Conservation (phyloP, 306 rosid genomes). For the Cicer judaicum region DNA sequence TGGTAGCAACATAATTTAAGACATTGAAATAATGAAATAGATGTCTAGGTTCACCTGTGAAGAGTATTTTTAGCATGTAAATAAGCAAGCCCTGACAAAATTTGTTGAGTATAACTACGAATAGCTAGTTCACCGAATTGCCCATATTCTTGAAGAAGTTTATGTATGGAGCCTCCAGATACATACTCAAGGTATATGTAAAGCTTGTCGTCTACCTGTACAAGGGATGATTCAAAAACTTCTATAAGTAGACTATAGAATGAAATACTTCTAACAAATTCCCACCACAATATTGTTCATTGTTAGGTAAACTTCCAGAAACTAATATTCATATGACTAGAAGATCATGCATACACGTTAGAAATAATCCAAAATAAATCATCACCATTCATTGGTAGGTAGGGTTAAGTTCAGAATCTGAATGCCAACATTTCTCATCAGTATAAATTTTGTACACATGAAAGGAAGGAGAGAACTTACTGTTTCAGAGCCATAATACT, state of each 20-base stretch:
- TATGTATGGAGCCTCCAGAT: conserved; percentile 96
- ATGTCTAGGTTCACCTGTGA: conserved; percentile 72
- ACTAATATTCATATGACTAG: conserved; percentile 29
- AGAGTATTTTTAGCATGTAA: conserved; percentile 89
- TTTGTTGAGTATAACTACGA: conserved; percentile 93
- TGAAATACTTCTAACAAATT: conserved; percentile 16
- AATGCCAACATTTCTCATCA: conserved; percentile 21
- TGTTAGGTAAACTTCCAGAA: conserved; percentile 36
- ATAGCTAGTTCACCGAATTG: conserved; percentile 84
- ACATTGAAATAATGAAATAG: conserved; percentile 42
- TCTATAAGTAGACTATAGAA: conserved; percentile 37
- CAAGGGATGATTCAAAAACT: conserved; percentile 47
- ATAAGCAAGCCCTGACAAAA: conserved; percentile 95
- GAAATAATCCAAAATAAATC: conserved; percentile 24
- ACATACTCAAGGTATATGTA: conserved; percentile 97
- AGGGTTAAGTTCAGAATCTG: conserved; percentile 30
- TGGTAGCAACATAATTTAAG: conserved; percentile 23
- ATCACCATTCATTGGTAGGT: conserved; percentile 4
- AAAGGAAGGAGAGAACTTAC: conserved; percentile 61
- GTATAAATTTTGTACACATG: conserved; percentile 9
- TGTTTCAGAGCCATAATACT: conserved; percentile 87
- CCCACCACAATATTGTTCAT: conserved; percentile 16
- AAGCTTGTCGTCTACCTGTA: conserved; percentile 85
- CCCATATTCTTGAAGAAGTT: conserved; percentile 95
- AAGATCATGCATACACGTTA: conserved; percentile 14